These are phyloP conservation scores for Colletotrichum camelliae DNA, from an alignment of 2,329 filamentous ascomycete genomes.

Conservation along the genomic window DNA sequence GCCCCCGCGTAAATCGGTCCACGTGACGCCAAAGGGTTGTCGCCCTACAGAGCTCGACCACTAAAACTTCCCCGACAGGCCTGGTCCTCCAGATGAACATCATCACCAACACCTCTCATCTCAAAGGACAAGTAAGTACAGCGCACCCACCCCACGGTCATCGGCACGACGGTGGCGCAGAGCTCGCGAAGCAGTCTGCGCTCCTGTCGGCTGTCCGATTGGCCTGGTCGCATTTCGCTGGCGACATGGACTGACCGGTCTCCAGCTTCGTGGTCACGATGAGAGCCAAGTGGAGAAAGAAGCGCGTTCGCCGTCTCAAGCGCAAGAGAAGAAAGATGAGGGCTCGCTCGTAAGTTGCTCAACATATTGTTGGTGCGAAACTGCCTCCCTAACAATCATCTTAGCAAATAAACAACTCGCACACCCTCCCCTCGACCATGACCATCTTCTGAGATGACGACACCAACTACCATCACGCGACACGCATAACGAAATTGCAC, in stretches of 20 bases:
- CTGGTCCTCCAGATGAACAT: constrained; percentile 12
- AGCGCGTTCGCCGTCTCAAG: constrained; percentile 98
- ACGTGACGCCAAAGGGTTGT: constrained; percentile 21
- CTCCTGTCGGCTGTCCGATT: neutral
- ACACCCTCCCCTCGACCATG: constrained; percentile 59
- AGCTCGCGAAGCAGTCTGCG: neutral
- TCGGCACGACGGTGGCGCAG: neutral
- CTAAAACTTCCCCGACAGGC: constrained; percentile 15
- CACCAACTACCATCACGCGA: constrained; percentile 11
- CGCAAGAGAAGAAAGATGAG: constrained; percentile 99
- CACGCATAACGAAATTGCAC: neutral
- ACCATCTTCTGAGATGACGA: constrained; percentile 40
- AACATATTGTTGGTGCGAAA: neutral
- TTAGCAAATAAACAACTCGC: constrained; percentile 73
- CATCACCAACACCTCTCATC: constrained; percentile 27
- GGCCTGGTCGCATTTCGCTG: neutral
- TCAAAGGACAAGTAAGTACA: constrained; percentile 23
- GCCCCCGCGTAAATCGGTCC: neutral
- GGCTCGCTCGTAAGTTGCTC: constrained; percentile 86
- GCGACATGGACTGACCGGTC: neutral
- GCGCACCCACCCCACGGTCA: neutral
- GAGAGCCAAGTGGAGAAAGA: constrained; percentile 99
- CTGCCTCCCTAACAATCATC: constrained; percentile 33
- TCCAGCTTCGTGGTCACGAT: constrained; percentile 55
- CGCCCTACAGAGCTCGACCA: constrained; percentile 21